Percentiles rank a stretch among this genome's conserved stretches.
Conservation (phyloP, 2,329 filamentous ascomycete genomes). For the Diatrype stigma region DNA sequence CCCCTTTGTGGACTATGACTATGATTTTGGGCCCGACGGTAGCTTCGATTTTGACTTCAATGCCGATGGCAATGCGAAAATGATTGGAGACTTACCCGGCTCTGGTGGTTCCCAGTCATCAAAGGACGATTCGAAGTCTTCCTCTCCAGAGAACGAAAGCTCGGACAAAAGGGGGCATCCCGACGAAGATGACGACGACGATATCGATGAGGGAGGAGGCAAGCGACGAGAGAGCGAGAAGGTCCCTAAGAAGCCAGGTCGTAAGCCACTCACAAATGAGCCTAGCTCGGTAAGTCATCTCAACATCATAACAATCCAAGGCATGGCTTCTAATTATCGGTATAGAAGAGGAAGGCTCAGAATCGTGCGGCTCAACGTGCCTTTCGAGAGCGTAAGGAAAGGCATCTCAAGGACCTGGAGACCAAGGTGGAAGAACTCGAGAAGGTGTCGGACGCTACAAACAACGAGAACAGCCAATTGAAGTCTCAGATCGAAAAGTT, state of each 20-base stretch:
- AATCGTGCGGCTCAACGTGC: slow-evolving; percentile 89
- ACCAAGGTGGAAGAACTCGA: slow-evolving; percentile 72
- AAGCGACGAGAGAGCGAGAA: slow-evolving; percentile 83
- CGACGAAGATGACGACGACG: slow-evolving; percentile 65
- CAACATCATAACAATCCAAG: slow-evolving; percentile 8
- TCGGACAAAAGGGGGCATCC: slow-evolving; percentile 71
- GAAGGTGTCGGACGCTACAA: slow-evolving; percentile 77
- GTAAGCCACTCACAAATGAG: slow-evolving; percentile 92
- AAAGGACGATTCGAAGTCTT: slow-evolving; percentile 43
- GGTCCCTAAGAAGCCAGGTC: slow-evolving; percentile 87
- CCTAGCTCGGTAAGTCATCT: slow-evolving; percentile 78
- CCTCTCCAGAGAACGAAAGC: slow-evolving; percentile 57
- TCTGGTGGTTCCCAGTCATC: slow-evolving; percentile 27
- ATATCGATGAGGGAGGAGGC: slow-evolving; percentile 38
- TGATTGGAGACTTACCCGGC: slow-evolving; percentile 74
- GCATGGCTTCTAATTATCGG: slow-evolving; percentile 19
- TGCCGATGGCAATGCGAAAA: slow-evolving; percentile 51
- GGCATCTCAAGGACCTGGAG: slow-evolving; percentile 81
- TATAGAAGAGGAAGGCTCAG: slow-evolving; percentile 89
- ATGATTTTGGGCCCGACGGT: slow-evolving; percentile 69
- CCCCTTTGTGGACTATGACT: slow-evolving; percentile 78
- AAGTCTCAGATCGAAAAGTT: slow-evolving; percentile 86
- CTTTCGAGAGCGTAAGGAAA: slow-evolving; percentile 92
- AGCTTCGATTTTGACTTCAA: slow-evolving; percentile 71
- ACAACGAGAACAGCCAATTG: slow-evolving; percentile 78